Evolutionary conservation across 169 alveolate species (phyloP), one percentile per base, ranked within the genome.

Genomic region (Plasmodium adleri): DNA sequence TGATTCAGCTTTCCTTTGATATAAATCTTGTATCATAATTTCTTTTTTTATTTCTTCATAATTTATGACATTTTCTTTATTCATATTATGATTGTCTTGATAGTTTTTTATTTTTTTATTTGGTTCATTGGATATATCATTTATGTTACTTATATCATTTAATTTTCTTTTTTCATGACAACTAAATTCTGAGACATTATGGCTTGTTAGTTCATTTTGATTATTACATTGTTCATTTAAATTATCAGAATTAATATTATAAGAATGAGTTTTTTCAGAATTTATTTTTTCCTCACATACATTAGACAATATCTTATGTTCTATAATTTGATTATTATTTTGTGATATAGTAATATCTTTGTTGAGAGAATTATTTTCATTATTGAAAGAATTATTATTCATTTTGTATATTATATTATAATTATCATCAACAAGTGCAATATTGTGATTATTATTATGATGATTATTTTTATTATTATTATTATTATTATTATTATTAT

Each of bases 1-100:
- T 24, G 90, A 17, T 68, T 80, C 90, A 15, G 90, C 90, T 24
- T 72, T 72, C 54, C 39, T 56, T 50, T 4, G 28, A 24, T 58
- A 22, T 45, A 80, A 54, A 62, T 80, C 85, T n/a, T 80, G 24
- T 26, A 80, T 47, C 9, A 78, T 5, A n/a, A 8, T 66, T 17
- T 43, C 56, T 32, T 32, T 4, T 78, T 78, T 47, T 12, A 78
- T 58, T 10, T 78, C 45, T 32, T 5, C 59, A n/a, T 32, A 10
- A 3, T 12, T 54, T 26, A 24, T 9, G 32, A 26, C 10, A n/a
- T 39, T 1, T 70, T 17, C 26, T n/a, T 26, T 66, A 26, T 22
- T 12, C 17, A 3, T n/a, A 52, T 74, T n/a, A 12, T 0, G 50
- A 49, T 43, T 62, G 1, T 1, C 17, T 10, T 74, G 52, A 26